These are phyloP conservation scores for Lactarius sanguifluus DNA, from an alignment of 768 basidiomycete genomes.

Conservation along the genomic window DNA sequence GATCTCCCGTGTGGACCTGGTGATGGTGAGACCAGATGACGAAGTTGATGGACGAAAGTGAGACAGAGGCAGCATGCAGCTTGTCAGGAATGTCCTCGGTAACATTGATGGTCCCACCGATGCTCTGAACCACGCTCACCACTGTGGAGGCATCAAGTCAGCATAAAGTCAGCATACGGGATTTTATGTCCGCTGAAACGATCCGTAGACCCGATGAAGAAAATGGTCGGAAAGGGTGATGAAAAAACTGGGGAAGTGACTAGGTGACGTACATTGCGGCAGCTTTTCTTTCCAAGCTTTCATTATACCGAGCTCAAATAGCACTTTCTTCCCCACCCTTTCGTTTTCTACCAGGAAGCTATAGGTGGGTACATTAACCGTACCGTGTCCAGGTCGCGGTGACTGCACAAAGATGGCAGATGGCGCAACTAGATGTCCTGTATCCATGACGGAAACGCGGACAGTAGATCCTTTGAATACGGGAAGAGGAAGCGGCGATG, in stretches of 20 bases:
- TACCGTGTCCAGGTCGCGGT: not conserved
- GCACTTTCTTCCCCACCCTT: not conserved
- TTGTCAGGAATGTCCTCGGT: not conserved
- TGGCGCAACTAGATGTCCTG: not conserved
- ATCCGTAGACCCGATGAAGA: not conserved
- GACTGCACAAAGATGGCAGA: not conserved
- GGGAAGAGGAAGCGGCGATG: not conserved
- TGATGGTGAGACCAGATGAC: slow-evolving; percentile 12
- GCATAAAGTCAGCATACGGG: not conserved
- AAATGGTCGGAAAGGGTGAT: not conserved
- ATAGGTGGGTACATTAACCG: not conserved
- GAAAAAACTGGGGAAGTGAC: not conserved
- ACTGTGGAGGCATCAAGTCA: not conserved
- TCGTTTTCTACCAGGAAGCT: slow-evolving; percentile 11
- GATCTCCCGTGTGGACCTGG: not conserved
- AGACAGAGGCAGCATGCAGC: not conserved
- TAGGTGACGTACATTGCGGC: not conserved
- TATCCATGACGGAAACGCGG: slow-evolving; percentile 1
- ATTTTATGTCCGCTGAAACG: not conserved
- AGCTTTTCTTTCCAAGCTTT: slow-evolving; percentile 4
- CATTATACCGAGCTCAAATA: slow-evolving; percentile 7
- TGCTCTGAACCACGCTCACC: not conserved
- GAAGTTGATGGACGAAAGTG: not conserved
- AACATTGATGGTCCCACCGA: not conserved
- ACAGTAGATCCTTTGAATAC: slow-evolving; percentile 1